Evolutionary conservation across 2,329 filamentous ascomycete species (phyloP).

Genomic region (Orbilia oligospora): DNA sequence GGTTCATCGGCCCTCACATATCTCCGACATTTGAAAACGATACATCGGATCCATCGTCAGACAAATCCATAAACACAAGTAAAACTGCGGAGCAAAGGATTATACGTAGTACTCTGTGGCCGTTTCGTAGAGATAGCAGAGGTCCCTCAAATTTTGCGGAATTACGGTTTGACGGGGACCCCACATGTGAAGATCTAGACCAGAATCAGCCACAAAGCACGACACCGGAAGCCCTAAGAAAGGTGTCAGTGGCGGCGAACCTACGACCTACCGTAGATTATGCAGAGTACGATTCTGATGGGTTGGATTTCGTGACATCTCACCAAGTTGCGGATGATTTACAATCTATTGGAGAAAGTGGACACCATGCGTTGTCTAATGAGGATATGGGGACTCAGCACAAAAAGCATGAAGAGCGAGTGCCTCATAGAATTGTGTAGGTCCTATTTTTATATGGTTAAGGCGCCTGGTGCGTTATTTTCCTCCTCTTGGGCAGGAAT

Average conservation of each 20-base stretch:
- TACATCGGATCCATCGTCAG: background rate
- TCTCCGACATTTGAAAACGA: background rate
- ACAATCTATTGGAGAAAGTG: background rate
- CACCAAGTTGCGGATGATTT: slow-evolving; percentile 19
- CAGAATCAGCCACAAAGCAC: background rate
- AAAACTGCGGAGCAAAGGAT: background rate
- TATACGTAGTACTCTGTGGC: too few species aligned
- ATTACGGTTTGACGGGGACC: background rate
- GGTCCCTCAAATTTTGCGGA: background rate
- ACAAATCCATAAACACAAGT: background rate
- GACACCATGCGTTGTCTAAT: slow-evolving; percentile 7
- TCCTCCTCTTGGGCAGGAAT: too few species aligned
- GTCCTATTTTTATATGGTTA: background rate
- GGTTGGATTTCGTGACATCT: slow-evolving; percentile 20
- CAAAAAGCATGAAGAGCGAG: slow-evolving; percentile 14
- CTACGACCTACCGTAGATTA: slow-evolving; percentile 25
- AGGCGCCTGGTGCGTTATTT: too few species aligned
- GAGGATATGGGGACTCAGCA: background rate
- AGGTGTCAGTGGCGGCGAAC: slow-evolving; percentile 9
- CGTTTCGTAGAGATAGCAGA: background rate
- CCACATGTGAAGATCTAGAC: too few species aligned
- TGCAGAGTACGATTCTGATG: slow-evolving; percentile 44
- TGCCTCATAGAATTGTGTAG: slow-evolving; percentile 37
- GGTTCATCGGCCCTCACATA: slow-evolving; percentile 4
- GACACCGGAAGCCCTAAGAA: background rate